Conservation (phyloP, 352 stramenopile genomes). For the Blastocystis sp. region DNA sequence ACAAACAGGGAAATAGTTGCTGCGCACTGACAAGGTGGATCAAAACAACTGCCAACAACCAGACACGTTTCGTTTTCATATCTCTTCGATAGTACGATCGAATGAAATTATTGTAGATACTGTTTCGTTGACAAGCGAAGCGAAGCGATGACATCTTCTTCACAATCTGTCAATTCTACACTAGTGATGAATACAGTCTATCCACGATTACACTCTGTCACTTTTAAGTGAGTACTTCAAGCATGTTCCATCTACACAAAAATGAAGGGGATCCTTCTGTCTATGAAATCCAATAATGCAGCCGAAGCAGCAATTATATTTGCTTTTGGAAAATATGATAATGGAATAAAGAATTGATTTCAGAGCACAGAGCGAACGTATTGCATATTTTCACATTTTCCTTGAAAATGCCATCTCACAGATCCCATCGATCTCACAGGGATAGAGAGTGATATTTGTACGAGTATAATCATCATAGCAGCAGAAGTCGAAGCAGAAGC, state of each 20-base stretch:
- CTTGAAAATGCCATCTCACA: not conserved
- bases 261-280: no score
- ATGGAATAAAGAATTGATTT: no score
- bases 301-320: no score
- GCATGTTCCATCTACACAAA: no score
- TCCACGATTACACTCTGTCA: no score
- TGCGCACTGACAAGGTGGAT: not conserved
- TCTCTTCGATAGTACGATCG: not conserved
- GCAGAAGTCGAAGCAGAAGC: not conserved
- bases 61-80: conserved; percentile 5
- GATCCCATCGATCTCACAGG: not conserved
- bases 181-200: not conserved
- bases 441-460: not conserved
- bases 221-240: no score
- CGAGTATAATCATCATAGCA: not conserved
- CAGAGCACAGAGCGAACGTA: no score
- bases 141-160: not conserved
- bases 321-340: no score
- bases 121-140: conserved; percentile 18
- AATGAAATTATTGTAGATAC: not conserved
- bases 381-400: not conserved
- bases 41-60: not conserved
- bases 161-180: not conserved
- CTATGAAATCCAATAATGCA: no score
- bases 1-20: not conserved